Conservation (phyloP, 2,329 filamentous ascomycete species). For the Aspergillus tanneri region DNA sequence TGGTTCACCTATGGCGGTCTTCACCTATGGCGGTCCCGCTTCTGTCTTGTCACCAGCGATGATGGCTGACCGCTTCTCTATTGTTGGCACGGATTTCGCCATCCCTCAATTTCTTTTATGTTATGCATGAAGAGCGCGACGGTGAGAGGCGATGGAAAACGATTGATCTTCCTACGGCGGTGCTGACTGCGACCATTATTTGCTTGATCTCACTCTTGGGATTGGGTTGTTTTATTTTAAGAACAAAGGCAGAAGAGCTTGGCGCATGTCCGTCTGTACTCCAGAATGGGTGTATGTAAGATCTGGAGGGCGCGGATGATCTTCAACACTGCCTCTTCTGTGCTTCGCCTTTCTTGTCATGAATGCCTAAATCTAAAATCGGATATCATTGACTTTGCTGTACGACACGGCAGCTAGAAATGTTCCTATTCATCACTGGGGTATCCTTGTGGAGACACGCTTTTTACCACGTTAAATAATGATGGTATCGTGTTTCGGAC, state of each 20-base stretch:
- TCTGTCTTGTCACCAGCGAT: background rate
- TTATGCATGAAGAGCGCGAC: background rate
- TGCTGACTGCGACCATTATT: too few species aligned
- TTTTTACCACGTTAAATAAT: background rate
- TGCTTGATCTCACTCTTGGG: too few species aligned
- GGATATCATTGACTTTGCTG: background rate
- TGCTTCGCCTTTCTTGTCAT: constrained; percentile 14
- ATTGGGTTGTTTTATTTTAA: too few species aligned
- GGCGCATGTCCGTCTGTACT: background rate
- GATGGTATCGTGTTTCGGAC: background rate
- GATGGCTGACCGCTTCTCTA: constrained; percentile 19
- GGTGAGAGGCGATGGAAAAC: background rate
- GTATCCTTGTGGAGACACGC: constrained; percentile 14
- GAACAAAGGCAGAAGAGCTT: too few species aligned
- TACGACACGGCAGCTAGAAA: background rate
- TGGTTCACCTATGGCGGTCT: constrained; percentile 7
- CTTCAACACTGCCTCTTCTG: constrained; percentile 8
- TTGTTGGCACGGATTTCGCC: constrained; percentile 13
- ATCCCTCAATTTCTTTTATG: constrained; percentile 7
- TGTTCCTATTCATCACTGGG: constrained; percentile 4
- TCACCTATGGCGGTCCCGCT: constrained; percentile 5
- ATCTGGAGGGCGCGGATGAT: background rate
- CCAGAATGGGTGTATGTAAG: too few species aligned
- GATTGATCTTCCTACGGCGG: too few species aligned
- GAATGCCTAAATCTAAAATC: constrained; percentile 14